Base-by-base conservation (phyloP, 352 stramenopile genomes). In the Phytophthora capsici region DNA sequence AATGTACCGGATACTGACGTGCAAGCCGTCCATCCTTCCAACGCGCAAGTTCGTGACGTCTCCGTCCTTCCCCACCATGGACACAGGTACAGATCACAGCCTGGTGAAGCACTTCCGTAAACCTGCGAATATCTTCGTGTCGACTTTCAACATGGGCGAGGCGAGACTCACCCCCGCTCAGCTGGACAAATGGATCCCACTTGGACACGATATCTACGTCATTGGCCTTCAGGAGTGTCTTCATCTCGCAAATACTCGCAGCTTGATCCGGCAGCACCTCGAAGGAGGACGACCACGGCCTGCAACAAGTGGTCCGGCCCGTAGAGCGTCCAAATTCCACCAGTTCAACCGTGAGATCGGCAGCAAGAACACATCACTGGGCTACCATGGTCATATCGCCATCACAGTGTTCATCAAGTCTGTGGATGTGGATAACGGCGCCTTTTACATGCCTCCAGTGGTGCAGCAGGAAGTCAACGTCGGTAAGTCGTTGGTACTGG, bases 141-240 rank as follows among this genome's bases (percentile, higher is more conserved):
- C 87, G 14, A 94, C 87, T 23, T 95, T 93, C 68, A 95, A 95
- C 71, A 86, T 95, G 80, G 87, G 84, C 51, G 87, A 95, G 56
- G 81, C 73, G 19, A 73, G 61, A 64, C 66, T 93, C 40, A 78
- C 76, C 17, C 69, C 86, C 6, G 70, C 79, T 56, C 50, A 66
- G 26, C 17, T 88, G 69, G 69, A 78, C 19, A 86, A 89, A 57
- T 97, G 91, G 91, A 90, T 97, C 16, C 86, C 88, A 6, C 60
- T 56, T 10, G 89, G 87, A 23, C 67, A 92, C 40, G 88, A 97
- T 43, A 73, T 97, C 32, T 97, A 97, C 62, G 84, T 93, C 26
- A 91, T 97, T 57, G 89, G 86, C 3, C 71, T 97, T 4, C 88
- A 97, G 52, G 91, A 97, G 57, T 97, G 91, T 70, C 77, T 97